A percentile compares a stretch with the other conserved stretches of the same genome.
Evolutionary conservation across 2,329 filamentous ascomycete species (phyloP).

Genomic region (Fusarium brevicatenulatum): DNA sequence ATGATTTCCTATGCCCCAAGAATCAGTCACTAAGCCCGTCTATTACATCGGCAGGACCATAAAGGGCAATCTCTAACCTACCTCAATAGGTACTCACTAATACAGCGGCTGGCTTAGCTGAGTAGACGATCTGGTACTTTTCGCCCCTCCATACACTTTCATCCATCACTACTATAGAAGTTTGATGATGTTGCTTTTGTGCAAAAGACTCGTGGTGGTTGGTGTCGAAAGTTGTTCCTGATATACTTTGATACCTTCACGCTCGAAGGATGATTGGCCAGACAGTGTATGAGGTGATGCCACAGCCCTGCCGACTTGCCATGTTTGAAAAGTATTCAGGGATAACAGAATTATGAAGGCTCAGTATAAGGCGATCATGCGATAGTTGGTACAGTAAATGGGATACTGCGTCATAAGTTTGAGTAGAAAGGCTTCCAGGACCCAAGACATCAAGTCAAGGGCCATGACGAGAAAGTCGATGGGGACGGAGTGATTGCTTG

Average conservation of each 20-base stretch:
- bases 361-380: too few relatives aligned
- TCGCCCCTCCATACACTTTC: neutral
- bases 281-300: too few relatives aligned
- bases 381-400: rapidly evolving
- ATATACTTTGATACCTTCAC: too few relatives aligned
- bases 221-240: too few relatives aligned
- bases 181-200: too few relatives aligned
- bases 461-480: neutral
- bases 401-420: too few relatives aligned
- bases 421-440: too few relatives aligned
- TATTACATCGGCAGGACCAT: rapidly evolving
- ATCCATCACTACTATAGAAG: too few relatives aligned
- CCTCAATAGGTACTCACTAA: rapidly evolving
- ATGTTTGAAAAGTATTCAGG: rapidly evolving
- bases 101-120: rapidly evolving
- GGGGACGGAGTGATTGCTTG: rapidly evolving
- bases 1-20: rapidly evolving
- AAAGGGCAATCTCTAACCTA: rapidly evolving
- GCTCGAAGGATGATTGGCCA: rapidly evolving
- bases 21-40: rapidly evolving
- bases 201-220: too few relatives aligned
- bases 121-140: rapidly evolving
- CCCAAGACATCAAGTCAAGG: neutral
- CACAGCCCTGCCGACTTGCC: rapidly evolving
- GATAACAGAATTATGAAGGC: neutral